Evolutionary conservation across 345 rosid species (phyloP).

Genomic region (Arabidopsis arenosa): DNA sequence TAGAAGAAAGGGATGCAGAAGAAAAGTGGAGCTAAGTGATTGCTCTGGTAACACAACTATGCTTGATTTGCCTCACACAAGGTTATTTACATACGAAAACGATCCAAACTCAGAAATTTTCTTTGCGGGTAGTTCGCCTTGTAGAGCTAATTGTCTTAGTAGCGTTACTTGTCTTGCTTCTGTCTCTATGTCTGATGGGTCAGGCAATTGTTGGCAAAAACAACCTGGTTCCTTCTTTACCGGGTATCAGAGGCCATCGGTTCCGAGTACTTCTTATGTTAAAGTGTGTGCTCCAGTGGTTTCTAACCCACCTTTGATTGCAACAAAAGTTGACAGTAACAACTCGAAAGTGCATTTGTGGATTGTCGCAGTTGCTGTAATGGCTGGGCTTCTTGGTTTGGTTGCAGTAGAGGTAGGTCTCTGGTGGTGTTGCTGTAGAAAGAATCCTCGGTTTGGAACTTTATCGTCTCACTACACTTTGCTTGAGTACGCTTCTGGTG

Average conservation of each 20-base stretch:
- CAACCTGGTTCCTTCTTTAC: constrained; percentile 51
- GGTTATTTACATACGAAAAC: constrained; percentile 47
- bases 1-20: constrained; percentile 61
- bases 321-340: constrained; percentile 18
- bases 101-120: constrained; percentile 43
- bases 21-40: constrained; percentile 53
- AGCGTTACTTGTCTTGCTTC: constrained; percentile 59
- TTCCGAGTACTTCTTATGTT: constrained; percentile 61
- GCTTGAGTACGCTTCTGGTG: constrained; percentile 69
- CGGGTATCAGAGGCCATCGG: constrained; percentile 57
- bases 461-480: constrained; percentile 54
- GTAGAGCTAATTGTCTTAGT: constrained; percentile 56
- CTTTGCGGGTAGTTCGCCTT: constrained; percentile 51
- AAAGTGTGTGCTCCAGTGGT: constrained; percentile 64
- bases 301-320: constrained; percentile 44
- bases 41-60: constrained; percentile 56
- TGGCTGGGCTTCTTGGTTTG: constrained; percentile 46
- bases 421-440: constrained; percentile 63
- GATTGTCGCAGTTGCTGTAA: constrained; percentile 47
- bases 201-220: constrained; percentile 65
- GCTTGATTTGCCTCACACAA: constrained; percentile 54
- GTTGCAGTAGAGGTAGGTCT: constrained; percentile 49
- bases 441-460: constrained; percentile 47
- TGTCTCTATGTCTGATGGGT: constrained; percentile 62
- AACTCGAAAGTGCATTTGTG: constrained; percentile 45